Base-by-base conservation (phyloP, 176 grass and related monocot genomes). In the Rhipidocladum racemiflorum region DNA sequence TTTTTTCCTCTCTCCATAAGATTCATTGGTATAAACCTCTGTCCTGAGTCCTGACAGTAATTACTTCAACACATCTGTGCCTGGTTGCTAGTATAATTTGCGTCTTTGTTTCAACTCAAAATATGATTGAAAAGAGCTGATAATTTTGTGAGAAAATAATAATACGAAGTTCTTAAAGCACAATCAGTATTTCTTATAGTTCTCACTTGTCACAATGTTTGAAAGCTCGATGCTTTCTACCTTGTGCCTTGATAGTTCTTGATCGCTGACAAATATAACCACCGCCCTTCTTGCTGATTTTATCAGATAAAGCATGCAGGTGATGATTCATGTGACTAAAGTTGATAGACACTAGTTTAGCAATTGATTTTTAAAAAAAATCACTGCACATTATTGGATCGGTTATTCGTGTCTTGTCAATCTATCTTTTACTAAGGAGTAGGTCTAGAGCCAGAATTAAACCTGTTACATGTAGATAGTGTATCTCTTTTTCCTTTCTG, bases 1-100 rank as follows among this genome's bases (percentile, higher is more conserved):
- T 64, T 81, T 89, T 54, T 65, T 60, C 6, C 18, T 13, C 12
- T 87, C 42, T 89, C 56, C n/a, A 76, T 75, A 36, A 74, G 40
- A 53, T 81, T 72, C 9, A 30, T 70, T 50, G 7, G 46, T 48
- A 79, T 54, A 14, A 46, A 23, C 14, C 18, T 62, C 27, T 78
- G 15, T 60, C 51, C 36, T 72, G n/a, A 60, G 56, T 49, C 38
- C 25, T 46, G 27, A 51, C 48, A 75, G 25, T 78, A 70, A 61
- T 39, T 51, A 55, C 45, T 80, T 66, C 44, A 60, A 36, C 23
- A 36, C 65, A 56, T 89, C 9, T 51, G 18, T 75, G 18, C 17
- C 62, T 75, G 43, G 45, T 51, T 81, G 42, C 20, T 61, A 20
- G 51, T 49, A 35, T 46, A 54, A 30, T 66, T 65, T 44, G 42